These are phyloP conservation scores for Venturiaceae sp. DNA, from an alignment of 2,329 filamentous ascomycete genomes.

Conservation along the genomic window DNA sequence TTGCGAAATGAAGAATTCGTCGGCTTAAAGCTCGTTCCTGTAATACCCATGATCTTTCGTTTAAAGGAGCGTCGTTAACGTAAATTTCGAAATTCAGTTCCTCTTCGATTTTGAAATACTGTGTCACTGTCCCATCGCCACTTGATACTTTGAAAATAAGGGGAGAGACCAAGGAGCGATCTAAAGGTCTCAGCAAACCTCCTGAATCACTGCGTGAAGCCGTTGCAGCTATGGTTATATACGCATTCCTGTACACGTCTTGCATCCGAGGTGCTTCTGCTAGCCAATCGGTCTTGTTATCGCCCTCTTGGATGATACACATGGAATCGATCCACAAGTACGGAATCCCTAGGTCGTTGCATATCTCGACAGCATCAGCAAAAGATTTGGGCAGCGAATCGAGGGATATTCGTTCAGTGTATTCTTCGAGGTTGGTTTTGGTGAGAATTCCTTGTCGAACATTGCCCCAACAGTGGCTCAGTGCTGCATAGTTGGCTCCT, in stretches of 20 bases:
- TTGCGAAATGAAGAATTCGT: no score
- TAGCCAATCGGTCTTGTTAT: constrained; percentile 1
- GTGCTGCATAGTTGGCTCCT: no score
- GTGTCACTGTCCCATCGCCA: no score
- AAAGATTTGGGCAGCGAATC: background rate
- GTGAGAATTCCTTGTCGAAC: background rate
- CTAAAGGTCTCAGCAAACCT: no score
- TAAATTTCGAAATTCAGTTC: no score
- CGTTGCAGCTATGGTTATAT: background rate
- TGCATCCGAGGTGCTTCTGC: constrained; percentile 1
- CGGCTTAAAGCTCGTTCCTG: no score
- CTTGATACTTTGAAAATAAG: no score
- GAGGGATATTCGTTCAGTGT: background rate
- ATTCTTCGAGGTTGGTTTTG: background rate
- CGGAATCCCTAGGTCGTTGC: background rate
- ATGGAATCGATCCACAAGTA: constrained; percentile 8
- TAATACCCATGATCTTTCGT: no score
- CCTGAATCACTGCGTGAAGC: no score
- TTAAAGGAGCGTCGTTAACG: no score
- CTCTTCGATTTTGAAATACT: no score
- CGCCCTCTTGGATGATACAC: constrained; percentile 6
- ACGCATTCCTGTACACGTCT: constrained; percentile 1
- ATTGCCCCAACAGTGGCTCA: constrained; percentile 9
- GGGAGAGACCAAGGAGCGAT: no score
- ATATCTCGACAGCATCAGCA: constrained; percentile 7